Evolutionary conservation across 2,329 filamentous ascomycete species (phyloP).

Genomic region (Fusarium sterilihyphosum): DNA sequence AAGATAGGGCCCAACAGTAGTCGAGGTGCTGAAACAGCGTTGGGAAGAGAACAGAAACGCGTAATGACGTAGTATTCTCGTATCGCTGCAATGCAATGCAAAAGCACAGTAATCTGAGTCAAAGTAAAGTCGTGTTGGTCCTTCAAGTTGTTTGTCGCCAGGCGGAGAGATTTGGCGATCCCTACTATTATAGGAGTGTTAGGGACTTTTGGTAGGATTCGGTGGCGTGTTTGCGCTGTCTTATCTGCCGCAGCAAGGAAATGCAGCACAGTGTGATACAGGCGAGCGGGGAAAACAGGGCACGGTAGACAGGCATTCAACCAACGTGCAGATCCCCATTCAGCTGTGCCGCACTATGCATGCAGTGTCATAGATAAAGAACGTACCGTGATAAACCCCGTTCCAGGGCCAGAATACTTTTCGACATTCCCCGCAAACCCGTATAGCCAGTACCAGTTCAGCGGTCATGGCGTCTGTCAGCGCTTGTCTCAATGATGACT

Average conservation of each 20-base stretch:
- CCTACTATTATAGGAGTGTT: background rate
- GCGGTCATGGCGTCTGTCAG: background rate
- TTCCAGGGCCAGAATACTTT: background rate
- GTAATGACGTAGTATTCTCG: background rate
- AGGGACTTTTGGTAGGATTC: background rate
- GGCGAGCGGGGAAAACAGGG: background rate
- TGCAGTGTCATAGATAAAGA: background rate
- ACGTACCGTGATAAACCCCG: no score
- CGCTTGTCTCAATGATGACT: background rate
- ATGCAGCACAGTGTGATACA: background rate
- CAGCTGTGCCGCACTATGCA: background rate
- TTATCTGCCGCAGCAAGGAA: background rate
- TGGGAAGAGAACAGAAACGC: no score
- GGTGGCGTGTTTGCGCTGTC: background rate
- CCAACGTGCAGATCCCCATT: background rate
- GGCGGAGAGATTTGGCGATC: background rate
- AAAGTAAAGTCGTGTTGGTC: background rate
- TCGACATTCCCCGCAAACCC: background rate
- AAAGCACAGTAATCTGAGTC: background rate
- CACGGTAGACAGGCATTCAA: background rate
- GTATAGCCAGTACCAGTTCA: no score
- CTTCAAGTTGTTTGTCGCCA: background rate
- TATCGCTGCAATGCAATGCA: background rate
- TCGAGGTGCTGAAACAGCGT: background rate
- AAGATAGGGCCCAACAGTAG: background rate